These are phyloP conservation scores for Pythium aristosporum DNA, from an alignment of 352 stramenopile species.

Conservation along the genomic window DNA sequence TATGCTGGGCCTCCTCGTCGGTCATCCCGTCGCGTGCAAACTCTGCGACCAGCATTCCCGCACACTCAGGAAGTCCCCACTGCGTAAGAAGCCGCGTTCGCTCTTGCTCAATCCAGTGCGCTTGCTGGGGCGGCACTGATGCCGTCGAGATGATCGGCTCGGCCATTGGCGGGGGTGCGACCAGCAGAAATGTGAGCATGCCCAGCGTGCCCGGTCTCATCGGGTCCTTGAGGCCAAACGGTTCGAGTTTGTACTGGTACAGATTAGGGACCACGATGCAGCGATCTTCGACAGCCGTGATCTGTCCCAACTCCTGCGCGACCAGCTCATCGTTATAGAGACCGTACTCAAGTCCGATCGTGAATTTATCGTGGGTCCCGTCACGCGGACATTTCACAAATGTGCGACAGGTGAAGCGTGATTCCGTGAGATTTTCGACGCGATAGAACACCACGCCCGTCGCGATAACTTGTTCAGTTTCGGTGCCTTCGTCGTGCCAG, in stretches of 20 bases:
- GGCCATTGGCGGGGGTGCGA: neutral
- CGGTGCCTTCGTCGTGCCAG: conserved; percentile 32
- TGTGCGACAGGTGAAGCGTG: conserved; percentile 21
- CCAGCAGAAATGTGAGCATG: neutral
- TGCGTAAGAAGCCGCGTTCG: neutral
- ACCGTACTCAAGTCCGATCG: conserved; percentile 16
- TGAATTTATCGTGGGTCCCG: conserved; percentile 3
- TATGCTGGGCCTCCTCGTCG: neutral
- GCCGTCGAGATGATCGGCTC: neutral
- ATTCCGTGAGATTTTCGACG: conserved; percentile 29
- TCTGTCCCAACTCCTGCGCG: conserved; percentile 17
- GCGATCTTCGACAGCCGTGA: conserved; percentile 20
- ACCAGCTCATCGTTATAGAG: conserved; percentile 1
- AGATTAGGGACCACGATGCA: conserved; percentile 15
- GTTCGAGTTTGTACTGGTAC: neutral
- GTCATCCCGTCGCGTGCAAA: neutral
- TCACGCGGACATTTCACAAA: neutral
- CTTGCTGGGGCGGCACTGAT: neutral
- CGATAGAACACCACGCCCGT: conserved; percentile 33
- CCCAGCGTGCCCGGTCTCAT: neutral
- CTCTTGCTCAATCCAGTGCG: conserved; percentile 2
- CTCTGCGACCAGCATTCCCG: neutral
- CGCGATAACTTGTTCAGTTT: conserved; percentile 29
- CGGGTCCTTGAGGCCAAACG: neutral
- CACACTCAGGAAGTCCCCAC: neutral